Conservation (phyloP, 2,329 filamentous ascomycete genomes). For the Dactylonectria macrodidyma region DNA sequence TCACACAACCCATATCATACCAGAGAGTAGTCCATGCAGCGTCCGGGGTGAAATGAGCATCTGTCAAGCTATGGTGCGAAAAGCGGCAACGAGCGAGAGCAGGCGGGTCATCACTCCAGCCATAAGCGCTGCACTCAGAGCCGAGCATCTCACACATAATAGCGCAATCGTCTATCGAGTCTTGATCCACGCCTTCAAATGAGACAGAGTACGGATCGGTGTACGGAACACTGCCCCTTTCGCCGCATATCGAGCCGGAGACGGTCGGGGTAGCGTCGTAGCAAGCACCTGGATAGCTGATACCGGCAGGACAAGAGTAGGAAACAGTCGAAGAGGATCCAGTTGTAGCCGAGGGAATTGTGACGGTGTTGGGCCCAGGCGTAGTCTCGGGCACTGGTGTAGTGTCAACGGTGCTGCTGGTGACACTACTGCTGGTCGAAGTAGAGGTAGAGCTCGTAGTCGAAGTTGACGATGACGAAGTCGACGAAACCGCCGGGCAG, state of each 20-base stretch:
- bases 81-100: too few species aligned
- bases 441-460: not conserved
- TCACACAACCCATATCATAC: too few species aligned
- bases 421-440: constrained; percentile 5
- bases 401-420: not conserved
- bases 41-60: too few species aligned
- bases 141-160: too few species aligned
- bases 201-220: constrained; percentile 20
- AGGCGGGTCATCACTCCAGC: too few species aligned
- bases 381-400: constrained; percentile 1
- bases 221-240: constrained; percentile 20
- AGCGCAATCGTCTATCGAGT: constrained; percentile 35
- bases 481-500: constrained; percentile 10
- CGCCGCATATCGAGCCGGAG: constrained; percentile 26
- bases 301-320: constrained; percentile 22
- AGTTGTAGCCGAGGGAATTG: not conserved
- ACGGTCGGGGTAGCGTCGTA: constrained; percentile 11
- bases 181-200: constrained; percentile 10
- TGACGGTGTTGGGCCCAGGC: not conserved
- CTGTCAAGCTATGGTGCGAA: too few species aligned
- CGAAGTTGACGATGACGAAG: not conserved
- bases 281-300: constrained; percentile 32
- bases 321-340: constrained; percentile 7
- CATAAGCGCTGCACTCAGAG: too few species aligned
- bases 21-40: too few species aligned